Evolutionary conservation across 495 filamentous ascomycete species (phyloP), one percentile per base, ranked within the genome.

Genomic region (Trichoderma virens): DNA sequence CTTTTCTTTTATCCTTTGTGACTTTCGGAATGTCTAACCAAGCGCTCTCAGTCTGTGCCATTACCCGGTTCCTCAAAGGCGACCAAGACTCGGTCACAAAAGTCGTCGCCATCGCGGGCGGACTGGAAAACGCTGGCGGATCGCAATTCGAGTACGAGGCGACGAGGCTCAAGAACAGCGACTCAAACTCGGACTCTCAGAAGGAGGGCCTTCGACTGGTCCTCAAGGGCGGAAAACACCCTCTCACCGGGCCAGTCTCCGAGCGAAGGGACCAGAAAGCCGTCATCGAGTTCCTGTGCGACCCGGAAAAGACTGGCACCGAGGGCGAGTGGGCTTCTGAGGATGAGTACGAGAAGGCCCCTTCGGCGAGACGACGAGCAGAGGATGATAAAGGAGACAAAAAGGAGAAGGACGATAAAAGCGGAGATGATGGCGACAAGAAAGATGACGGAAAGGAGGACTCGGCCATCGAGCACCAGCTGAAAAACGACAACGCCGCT

Each of bases 281-380:
- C 5, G 77, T 95, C 7, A 83, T 98, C 28, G 91, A 97, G 67
- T 93, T 98, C 65, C 63, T 90, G 38, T 98, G 94, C 73, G 86
- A 94, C 68, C 76, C 73, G 31, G 80, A 86, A 5, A 74, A 83
- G 43, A 85, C 84, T 8, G 92, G 92, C 1, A 75, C 87, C 3
- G 92, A 96, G 70, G 86, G 84, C 65, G 73, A 90, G 59, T 79
- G 72, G 64, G 73, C 79, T 66, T 73, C 72, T 38, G 74, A 78
- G 47, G 80, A 81, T 35, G 77, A 79, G 67, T 80, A 78, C 64
- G 73, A 70, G 2, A 63, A 35, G 3, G 23, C 51, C 5, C 25
- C 51, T n/a, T 28, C 23, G 7, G 6, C 51, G n/a, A 27, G 16
- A 14, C 47, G 47, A 30, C 51, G 51, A 30, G 51, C 51, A 28